Conservation (phyloP, 2,329 filamentous ascomycete species). For the Epichloe hybrida region DNA sequence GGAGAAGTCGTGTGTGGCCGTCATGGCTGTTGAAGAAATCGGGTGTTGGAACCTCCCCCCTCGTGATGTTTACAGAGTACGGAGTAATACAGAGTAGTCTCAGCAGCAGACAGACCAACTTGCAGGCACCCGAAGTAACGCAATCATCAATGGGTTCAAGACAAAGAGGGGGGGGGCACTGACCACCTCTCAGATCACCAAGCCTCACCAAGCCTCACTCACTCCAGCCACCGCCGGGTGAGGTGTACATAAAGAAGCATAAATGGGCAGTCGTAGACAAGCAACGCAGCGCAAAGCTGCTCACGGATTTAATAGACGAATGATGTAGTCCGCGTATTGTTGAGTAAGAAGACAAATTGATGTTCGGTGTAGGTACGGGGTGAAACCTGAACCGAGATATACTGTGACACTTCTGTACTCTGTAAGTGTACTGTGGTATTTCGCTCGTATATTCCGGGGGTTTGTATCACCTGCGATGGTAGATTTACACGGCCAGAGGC, state of each 20-base stretch:
- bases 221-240: background rate
- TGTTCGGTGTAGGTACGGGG: background rate
- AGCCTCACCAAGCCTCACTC: too few species aligned
- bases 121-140: too few species aligned
- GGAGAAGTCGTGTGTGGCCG: constrained; percentile 6
- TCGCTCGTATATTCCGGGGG: background rate
- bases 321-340: too few species aligned
- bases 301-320: too few species aligned
- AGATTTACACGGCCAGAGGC: background rate
- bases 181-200: background rate
- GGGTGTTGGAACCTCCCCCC: background rate
- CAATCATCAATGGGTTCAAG: background rate
- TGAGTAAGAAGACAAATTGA: background rate
- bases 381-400: background rate
- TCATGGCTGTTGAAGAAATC: constrained; percentile 1
- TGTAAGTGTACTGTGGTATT: background rate
- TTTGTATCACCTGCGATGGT: background rate
- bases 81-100: background rate
- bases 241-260: background rate
- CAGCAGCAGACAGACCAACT: too few species aligned
- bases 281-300: too few species aligned
- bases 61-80: background rate
- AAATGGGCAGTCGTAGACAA: too few species aligned
- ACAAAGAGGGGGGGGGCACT: background rate
- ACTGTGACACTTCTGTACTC: background rate